phyloP scores from a whole-genome alignment of 169 alveolate species.

The Cryptosporidium ubiquitum region DNA sequence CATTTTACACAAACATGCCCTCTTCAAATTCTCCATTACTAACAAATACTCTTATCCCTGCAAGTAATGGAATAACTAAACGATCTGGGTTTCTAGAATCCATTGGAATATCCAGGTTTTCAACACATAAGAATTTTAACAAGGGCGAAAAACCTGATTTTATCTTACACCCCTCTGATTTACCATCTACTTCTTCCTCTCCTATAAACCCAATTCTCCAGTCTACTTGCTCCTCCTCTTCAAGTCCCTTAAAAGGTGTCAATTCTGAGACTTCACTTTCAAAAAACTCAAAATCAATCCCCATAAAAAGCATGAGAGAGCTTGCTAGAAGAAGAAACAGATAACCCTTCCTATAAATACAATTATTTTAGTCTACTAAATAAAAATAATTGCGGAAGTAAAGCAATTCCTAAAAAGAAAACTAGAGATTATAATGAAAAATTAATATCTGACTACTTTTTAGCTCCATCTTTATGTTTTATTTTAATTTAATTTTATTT shows the following conservation, averaged over 20 bases:
- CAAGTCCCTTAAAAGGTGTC: no score
- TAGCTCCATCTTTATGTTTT: background rate
- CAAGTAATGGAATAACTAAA: background rate
- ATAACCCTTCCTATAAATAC: background rate
- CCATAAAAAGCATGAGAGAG: constrained; percentile 38
- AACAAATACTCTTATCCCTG: constrained; percentile 23
- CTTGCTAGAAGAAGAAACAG: constrained; percentile 21
- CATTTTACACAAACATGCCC: constrained; percentile 36
- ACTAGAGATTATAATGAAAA: background rate
- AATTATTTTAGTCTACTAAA: background rate
- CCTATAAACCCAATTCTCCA: background rate
- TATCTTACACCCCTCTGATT: background rate
- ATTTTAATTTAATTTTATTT: background rate
- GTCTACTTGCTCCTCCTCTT: background rate
- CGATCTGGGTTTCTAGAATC: background rate
- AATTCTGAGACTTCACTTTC: background rate
- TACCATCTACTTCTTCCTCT: background rate
- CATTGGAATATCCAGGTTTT: background rate
- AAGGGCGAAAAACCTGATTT: background rate
- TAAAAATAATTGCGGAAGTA: no score
- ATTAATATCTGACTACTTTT: background rate
- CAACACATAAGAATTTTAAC: background rate
- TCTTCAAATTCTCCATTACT: constrained; percentile 54
- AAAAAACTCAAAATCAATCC: background rate
- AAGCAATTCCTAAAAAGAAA: no score